Evolutionary conservation across 169 alveolate genomes (phyloP).

Genomic region (Condylostoma magnum): DNA sequence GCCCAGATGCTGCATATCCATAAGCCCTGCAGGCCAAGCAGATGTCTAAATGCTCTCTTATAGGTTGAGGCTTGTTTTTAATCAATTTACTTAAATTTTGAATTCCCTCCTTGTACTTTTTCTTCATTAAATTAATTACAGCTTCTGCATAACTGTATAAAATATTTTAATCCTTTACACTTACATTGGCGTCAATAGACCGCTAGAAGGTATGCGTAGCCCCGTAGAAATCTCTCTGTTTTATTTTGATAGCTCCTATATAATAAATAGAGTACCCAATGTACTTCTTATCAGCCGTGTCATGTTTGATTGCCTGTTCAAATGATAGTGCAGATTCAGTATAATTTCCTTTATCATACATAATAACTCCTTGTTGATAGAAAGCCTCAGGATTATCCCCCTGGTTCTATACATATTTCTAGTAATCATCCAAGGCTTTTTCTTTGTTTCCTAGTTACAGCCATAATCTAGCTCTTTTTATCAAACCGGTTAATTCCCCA

Average conservation of each 20-base stretch:
- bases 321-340: constrained; percentile 47
- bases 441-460: constrained; percentile 26
- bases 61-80: constrained; percentile 25
- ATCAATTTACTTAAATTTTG: constrained; percentile 29
- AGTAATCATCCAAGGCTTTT: constrained; percentile 31
- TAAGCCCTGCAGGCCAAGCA: constrained; percentile 51
- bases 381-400: constrained; percentile 32
- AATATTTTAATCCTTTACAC: constrained; percentile 30
- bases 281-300: constrained; percentile 30
- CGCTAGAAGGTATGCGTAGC: constrained; percentile 46
- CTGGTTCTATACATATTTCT: constrained; percentile 12
- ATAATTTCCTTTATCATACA: constrained; percentile 28
- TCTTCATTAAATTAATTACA: constrained; percentile 49
- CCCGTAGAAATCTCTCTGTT: constrained; percentile 53
- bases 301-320: constrained; percentile 46
- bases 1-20: constrained; percentile 49
- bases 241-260: constrained; percentile 44
- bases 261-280: constrained; percentile 47
- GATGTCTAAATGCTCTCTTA: constrained; percentile 33
- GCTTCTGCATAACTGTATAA: constrained; percentile 47
- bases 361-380: constrained; percentile 40
- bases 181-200: constrained; percentile 38
- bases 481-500: neutral
- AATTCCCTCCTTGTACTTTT: constrained; percentile 55
- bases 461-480: constrained; percentile 10